These are phyloP conservation scores for Gyromitra esculenta DNA, from an alignment of 2,329 filamentous ascomycete species.

Conservation along the genomic window DNA sequence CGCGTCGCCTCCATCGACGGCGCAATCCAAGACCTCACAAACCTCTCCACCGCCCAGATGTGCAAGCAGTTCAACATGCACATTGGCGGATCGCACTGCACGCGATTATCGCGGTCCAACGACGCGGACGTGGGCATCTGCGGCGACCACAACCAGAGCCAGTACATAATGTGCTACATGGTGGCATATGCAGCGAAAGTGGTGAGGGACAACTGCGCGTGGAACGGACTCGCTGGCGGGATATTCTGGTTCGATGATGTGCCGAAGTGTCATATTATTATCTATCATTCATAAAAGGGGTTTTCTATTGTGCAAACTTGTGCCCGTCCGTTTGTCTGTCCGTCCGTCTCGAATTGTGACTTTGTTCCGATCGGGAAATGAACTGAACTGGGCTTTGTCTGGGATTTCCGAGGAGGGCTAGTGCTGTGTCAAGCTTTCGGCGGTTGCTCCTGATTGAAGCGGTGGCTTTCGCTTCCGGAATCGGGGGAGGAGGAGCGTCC, in stretches of 20 bases:
- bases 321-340: too few species aligned
- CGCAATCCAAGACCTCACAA: neutral
- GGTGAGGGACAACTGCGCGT: conserved; percentile 8
- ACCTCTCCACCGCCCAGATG: neutral
- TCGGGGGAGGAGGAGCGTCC: too few species aligned
- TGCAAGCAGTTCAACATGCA: neutral
- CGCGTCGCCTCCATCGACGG: neutral
- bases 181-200: conserved; percentile 1
- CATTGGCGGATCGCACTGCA: neutral
- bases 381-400: too few species aligned
- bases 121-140: conserved; percentile 8
- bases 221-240: conserved; percentile 20
- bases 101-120: neutral
- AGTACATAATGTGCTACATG: conserved; percentile 14
- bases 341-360: neutral
- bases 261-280: conserved; percentile 4
- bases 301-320: neutral
- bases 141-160: neutral
- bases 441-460: too few species aligned
- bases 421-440: too few species aligned
- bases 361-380: neutral
- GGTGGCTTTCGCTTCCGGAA: too few species aligned
- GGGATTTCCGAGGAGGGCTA: too few species aligned
- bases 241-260: conserved; percentile 14
- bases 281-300: neutral